phyloP scores from a whole-genome alignment of 495 filamentous ascomycete genomes.

The Saxophila tyrrhenica region DNA sequence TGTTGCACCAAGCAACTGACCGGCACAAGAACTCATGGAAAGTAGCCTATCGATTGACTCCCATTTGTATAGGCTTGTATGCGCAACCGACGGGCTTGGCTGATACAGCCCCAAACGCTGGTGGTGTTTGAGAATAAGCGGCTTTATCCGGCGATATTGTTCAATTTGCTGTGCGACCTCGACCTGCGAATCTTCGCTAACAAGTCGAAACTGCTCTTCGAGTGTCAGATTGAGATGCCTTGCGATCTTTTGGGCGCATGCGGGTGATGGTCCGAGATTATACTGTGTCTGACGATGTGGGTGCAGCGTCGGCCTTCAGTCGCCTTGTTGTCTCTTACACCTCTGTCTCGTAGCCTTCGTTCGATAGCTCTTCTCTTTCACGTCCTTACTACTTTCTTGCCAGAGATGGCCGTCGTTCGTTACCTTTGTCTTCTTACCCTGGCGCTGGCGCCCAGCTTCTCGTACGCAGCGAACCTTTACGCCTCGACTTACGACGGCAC shows the following conservation, averaged over 20 bases:
- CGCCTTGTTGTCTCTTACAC: neutral
- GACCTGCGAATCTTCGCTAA: neutral
- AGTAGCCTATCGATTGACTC: neutral
- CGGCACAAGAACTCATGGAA: neutral
- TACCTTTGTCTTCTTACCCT: neutral
- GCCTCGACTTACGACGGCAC: conserved; percentile 16
- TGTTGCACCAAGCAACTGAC: too few relatives aligned
- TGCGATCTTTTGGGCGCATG: neutral
- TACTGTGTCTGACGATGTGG: neutral
- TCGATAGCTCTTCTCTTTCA: neutral
- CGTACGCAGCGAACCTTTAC: conserved; percentile 16
- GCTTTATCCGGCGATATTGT: neutral
- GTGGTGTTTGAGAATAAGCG: neutral
- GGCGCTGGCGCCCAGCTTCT: neutral
- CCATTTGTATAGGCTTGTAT: neutral
- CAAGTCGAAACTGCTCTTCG: neutral
- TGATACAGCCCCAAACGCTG: neutral
- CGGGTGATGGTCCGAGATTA: neutral
- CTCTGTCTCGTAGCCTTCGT: neutral
- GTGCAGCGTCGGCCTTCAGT: neutral
- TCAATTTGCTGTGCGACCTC: neutral
- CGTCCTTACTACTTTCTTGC: neutral
- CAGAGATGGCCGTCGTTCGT: neutral
- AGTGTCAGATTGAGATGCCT: neutral
- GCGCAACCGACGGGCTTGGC: neutral